These are phyloP conservation scores for Verticillium tricorpus DNA, from an alignment of 2,329 filamentous ascomycete genomes.

Conservation along the genomic window DNA sequence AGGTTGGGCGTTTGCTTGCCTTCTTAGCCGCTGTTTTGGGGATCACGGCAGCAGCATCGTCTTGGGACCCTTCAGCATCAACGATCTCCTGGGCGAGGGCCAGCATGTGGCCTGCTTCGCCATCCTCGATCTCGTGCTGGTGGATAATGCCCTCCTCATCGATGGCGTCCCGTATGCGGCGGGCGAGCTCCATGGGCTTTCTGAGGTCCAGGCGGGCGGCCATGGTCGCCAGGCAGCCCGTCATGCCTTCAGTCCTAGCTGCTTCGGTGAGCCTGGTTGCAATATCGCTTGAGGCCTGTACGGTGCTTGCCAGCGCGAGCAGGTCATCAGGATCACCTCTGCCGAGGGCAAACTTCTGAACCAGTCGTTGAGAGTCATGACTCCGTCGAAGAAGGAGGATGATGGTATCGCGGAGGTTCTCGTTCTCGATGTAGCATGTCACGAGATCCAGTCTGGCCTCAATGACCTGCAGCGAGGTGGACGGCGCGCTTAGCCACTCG, in stretches of 20 bases:
- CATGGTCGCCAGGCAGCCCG: constrained; percentile 38
- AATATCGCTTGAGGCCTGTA: constrained; percentile 68
- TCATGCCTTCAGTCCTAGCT: constrained; percentile 9
- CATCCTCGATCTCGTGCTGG: constrained; percentile 73
- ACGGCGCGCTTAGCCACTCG: constrained; percentile 84
- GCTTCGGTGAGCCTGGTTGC: constrained; percentile 37
- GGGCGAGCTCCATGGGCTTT: constrained; percentile 63
- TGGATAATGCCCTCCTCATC: constrained; percentile 88
- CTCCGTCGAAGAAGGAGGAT: constrained; percentile 65
- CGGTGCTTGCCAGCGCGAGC: constrained; percentile 75
- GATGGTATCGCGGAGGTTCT: constrained; percentile 66
- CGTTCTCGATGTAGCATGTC: constrained; percentile 63
- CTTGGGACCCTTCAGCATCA: constrained; percentile 58
- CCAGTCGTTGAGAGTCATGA: constrained; percentile 81
- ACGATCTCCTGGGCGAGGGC: constrained; percentile 70
- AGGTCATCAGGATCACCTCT: constrained; percentile 91
- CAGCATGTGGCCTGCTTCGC: constrained; percentile 65
- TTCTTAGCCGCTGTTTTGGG: constrained; percentile 44
- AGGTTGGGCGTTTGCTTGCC: constrained; percentile 38
- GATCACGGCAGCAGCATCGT: constrained; percentile 43
- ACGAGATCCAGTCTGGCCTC: constrained; percentile 78
- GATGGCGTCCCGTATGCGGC: constrained; percentile 70
- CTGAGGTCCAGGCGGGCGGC: constrained; percentile 59
- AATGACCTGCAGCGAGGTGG: constrained; percentile 78
- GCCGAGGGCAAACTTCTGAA: constrained; percentile 91